Conservation (phyloP, 148 eudicot genomes). For the Camellia lanceoleosa region DNA sequence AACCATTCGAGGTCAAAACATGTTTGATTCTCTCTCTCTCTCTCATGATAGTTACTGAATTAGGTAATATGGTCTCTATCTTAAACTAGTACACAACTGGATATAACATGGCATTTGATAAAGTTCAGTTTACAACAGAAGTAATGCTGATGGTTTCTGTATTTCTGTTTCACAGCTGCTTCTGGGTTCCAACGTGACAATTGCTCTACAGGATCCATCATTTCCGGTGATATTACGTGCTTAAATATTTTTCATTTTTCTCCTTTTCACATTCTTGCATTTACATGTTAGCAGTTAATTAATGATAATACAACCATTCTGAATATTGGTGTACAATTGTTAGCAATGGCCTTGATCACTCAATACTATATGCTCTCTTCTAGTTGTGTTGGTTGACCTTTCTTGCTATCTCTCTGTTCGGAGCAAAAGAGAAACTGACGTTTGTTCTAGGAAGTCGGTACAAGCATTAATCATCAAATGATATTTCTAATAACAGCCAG, state of each 20-base stretch:
- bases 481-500: no score
- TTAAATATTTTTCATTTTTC: not conserved
- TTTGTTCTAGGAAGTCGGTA: no score
- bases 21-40: not conserved
- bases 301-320: no score
- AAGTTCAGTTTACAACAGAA: not conserved
- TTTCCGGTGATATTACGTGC: conserved; percentile 56
- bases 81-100: not conserved
- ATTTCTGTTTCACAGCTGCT: conserved; percentile 43
- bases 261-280: not conserved
- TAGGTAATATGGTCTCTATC: not conserved
- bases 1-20: not conserved
- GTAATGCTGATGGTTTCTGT: not conserved
- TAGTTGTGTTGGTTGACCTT: no score
- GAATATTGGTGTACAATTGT: no score
- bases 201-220: conserved; percentile 84
- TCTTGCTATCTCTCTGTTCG: no score
- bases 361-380: no score
- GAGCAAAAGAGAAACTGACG: no score
- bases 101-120: not conserved
- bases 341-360: no score
- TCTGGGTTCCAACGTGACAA: conserved; percentile 59
- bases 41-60: not conserved
- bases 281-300: no score
- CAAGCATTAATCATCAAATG: no score